Conservation (phyloP, 2,329 filamentous ascomycete genomes). For the Xylaria sp. region DNA sequence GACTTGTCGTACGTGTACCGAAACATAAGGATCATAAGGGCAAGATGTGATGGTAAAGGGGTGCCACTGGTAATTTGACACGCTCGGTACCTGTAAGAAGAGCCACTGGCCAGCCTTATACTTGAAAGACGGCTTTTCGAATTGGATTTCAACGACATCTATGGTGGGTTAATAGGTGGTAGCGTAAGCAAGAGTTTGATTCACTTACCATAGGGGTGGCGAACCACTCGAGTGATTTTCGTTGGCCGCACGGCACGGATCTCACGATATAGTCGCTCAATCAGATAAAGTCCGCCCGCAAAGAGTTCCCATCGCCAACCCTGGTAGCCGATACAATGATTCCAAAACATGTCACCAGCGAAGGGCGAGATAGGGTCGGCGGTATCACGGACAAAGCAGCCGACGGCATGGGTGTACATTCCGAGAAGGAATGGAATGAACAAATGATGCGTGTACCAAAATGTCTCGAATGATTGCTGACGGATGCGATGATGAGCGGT, state of each 20-base stretch:
- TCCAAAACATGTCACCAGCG: conserved; percentile 83
- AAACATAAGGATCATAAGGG: conserved; percentile 94
- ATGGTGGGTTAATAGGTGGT: conserved; percentile 46
- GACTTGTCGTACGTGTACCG: conserved; percentile 93
- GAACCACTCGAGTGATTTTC: conserved; percentile 91
- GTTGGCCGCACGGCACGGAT: conserved; percentile 85
- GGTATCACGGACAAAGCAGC: conserved; percentile 94
- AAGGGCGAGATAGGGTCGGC: conserved; percentile 81
- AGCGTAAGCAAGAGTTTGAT: neutral
- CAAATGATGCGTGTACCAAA: conserved; percentile 99
- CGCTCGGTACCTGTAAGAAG: conserved; percentile 90
- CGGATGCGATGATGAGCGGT: conserved; percentile 93
- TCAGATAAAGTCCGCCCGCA: conserved; percentile 84
- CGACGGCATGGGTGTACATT: conserved; percentile 94
- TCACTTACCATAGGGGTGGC: conserved; percentile 87
- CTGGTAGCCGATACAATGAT: conserved; percentile 92
- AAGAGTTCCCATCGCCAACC: conserved; percentile 97
- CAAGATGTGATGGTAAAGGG: conserved; percentile 99
- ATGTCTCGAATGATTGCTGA: conserved; percentile 97
- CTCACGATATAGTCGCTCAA: conserved; percentile 91
- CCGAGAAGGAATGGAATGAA: conserved; percentile 95
- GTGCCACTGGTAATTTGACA: conserved; percentile 95
- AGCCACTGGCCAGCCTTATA: conserved; percentile 99
- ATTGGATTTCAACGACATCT: conserved; percentile 98
- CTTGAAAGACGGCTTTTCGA: conserved; percentile 93